Conservation (phyloP, 2,329 filamentous ascomycete genomes). For the Trichoderma gracile region DNA sequence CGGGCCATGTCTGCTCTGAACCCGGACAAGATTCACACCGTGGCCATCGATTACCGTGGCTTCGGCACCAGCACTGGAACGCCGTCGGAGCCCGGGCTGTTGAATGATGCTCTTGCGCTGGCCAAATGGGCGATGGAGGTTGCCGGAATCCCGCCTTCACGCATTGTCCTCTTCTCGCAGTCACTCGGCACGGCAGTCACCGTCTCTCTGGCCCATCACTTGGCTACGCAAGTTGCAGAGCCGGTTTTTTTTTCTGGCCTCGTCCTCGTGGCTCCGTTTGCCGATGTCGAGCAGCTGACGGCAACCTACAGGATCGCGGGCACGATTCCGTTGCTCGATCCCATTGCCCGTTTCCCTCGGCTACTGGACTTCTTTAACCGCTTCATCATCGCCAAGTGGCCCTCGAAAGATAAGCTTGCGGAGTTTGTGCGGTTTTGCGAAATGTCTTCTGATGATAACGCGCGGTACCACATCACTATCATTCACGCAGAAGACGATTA, state of each 20-base stretch:
- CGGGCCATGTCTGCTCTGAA: slow-evolving; percentile 1
- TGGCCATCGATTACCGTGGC: background rate
- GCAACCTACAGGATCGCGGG: background rate
- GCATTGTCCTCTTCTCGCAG: background rate
- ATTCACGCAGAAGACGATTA: background rate
- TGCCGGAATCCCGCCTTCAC: background rate
- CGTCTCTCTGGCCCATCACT: background rate
- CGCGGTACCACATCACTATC: background rate
- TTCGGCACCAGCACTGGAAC: background rate
- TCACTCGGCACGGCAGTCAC: background rate
- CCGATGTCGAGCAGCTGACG: background rate
- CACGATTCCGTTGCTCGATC: background rate
- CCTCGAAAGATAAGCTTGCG: background rate
- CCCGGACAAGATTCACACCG: background rate
- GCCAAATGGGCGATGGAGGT: background rate
- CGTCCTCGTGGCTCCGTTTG: background rate
- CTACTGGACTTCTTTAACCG: background rate
- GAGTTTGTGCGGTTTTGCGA: background rate
- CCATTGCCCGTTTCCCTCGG: background rate
- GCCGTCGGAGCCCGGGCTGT: background rate
- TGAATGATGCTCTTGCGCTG: background rate
- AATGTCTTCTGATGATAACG: background rate
- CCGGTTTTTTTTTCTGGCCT: background rate
- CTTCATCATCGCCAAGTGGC: background rate
- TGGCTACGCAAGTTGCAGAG: background rate